phyloP scores from a whole-genome alignment of 805 yeast species.

The Scheffersomyces amazonensis region DNA sequence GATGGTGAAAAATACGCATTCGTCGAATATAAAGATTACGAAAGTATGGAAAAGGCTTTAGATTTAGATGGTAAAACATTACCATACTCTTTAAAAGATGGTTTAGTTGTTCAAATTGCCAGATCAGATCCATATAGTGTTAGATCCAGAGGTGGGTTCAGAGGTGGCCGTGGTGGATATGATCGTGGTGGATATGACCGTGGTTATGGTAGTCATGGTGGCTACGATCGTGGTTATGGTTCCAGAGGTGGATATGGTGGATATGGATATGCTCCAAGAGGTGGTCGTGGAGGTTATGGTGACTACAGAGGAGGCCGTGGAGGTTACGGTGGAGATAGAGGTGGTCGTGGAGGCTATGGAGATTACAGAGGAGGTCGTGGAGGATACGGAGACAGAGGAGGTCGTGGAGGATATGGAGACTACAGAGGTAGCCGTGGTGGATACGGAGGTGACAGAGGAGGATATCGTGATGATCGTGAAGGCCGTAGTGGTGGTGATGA shows the following conservation, averaged over 20 bases:
- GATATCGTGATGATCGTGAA: slow-evolving; percentile 12
- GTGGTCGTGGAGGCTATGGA: slow-evolving; percentile 5
- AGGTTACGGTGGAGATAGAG: slow-evolving; percentile 8
- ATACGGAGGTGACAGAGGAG: slow-evolving; percentile 15
- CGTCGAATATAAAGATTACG: slow-evolving; percentile 52
- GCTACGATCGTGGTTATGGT: slow-evolving; percentile 4
- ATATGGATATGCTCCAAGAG: slow-evolving; percentile 8
- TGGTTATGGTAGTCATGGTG: slow-evolving; percentile 3
- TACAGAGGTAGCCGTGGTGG: slow-evolving; percentile 15
- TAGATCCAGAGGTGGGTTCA: slow-evolving; percentile 32
- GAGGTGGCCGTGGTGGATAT: slow-evolving; percentile 24
- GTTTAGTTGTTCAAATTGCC: slow-evolving; percentile 53
- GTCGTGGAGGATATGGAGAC: slow-evolving; percentile 5
- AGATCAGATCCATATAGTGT: slow-evolving; percentile 49
- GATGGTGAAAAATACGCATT: slow-evolving; percentile 63
- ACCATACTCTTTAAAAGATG: slow-evolving; percentile 38
- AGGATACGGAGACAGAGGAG: slow-evolving; percentile 9
- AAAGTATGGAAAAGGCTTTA: slow-evolving; percentile 55
- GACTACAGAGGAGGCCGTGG: slow-evolving; percentile 8
- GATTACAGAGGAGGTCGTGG: slow-evolving; percentile 4
- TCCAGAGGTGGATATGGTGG: slow-evolving; percentile 9
- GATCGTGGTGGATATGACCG: slow-evolving; percentile 8
- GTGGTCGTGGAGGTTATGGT: slow-evolving; percentile 10
- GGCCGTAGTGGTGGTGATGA: slow-evolving; percentile 14
- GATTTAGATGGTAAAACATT: slow-evolving; percentile 45